These are phyloP conservation scores for Taiozyma onychis DNA, from an alignment of 1,139 yeast species.

Conservation along the genomic window DNA sequence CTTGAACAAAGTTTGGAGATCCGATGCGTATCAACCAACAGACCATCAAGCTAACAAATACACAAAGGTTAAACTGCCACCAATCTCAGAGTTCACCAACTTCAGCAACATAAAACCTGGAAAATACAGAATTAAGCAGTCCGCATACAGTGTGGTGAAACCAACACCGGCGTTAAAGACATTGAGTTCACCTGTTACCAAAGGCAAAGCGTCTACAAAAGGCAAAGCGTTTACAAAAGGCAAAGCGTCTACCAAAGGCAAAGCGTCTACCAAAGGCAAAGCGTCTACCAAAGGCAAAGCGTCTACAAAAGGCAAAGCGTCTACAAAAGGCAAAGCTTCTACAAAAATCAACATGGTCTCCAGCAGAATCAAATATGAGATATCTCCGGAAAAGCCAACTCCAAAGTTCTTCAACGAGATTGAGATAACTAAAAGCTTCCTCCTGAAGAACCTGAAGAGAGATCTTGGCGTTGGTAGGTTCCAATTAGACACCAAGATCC, in stretches of 20 bases:
- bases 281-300: too few species aligned
- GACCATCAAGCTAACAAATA: background rate
- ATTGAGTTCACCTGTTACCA: background rate
- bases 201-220: background rate
- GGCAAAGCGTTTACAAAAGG: too few species aligned
- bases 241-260: too few species aligned
- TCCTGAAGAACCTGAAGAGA: conserved; percentile 6
- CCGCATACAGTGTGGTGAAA: background rate
- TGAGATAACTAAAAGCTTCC: conserved; percentile 1
- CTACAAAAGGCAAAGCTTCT: background rate
- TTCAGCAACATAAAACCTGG: conserved; percentile 1
- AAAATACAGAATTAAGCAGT: background rate
- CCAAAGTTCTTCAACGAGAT: conserved; percentile 4
- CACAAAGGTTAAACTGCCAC: conserved; percentile 7
- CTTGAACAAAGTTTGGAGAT: background rate
- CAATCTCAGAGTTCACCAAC: conserved; percentile 5
- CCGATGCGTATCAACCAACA: conserved; percentile 1
- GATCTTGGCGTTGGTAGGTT: conserved; percentile 1
- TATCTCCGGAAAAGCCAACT: background rate
- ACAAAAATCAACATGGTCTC: background rate
- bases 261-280: too few species aligned
- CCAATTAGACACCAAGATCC: background rate
- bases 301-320: too few species aligned
- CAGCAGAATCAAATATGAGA: background rate
- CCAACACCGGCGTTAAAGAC: background rate